A percentile compares a stretch with the other conserved stretches of the same genome.
Conservation (phyloP, 2,329 filamentous ascomycete genomes). For the Hypoxylon sp. region DNA sequence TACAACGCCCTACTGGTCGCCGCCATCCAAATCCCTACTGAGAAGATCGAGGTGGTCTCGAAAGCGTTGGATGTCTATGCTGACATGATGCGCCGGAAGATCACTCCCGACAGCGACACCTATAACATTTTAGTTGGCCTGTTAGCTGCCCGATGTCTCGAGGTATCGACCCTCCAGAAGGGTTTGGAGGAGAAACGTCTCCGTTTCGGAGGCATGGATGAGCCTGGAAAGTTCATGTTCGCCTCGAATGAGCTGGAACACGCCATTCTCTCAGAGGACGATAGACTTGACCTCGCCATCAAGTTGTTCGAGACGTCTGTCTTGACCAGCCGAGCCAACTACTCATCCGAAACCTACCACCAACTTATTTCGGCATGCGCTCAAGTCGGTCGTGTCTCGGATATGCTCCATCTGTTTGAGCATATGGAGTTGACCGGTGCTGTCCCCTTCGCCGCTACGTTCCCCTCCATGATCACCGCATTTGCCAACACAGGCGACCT, state of each 20-base stretch:
- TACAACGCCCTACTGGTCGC: constrained; percentile 92
- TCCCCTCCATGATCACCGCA: constrained; percentile 93
- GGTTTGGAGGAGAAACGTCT: constrained; percentile 81
- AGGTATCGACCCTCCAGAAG: constrained; percentile 77
- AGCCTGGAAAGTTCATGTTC: constrained; percentile 75
- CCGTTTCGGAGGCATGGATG: constrained; percentile 77
- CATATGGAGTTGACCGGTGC: constrained; percentile 86
- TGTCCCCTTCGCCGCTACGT: constrained; percentile 80
- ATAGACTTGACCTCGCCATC: constrained; percentile 84
- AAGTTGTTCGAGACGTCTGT: constrained; percentile 84
- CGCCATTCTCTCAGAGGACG: constrained; percentile 85
- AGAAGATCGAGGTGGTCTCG: constrained; percentile 83
- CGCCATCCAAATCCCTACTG: constrained; percentile 80
- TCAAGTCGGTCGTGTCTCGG: constrained; percentile 78
- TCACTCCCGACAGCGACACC: constrained; percentile 82
- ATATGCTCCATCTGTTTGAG: constrained; percentile 90
- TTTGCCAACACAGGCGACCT: constrained; percentile 85
- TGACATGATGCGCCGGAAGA: constrained; percentile 89
- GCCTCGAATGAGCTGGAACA: constrained; percentile 87
- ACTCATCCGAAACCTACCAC: constrained; percentile 85
- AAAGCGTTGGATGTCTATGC: constrained; percentile 95
- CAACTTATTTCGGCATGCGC: constrained; percentile 89
- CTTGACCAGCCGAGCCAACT: constrained; percentile 67
- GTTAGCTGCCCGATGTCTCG: constrained; percentile 80
- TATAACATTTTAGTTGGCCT: constrained; percentile 88